Conservation (phyloP, 768 basidiomycete species). For the Boletellus emodensis region DNA sequence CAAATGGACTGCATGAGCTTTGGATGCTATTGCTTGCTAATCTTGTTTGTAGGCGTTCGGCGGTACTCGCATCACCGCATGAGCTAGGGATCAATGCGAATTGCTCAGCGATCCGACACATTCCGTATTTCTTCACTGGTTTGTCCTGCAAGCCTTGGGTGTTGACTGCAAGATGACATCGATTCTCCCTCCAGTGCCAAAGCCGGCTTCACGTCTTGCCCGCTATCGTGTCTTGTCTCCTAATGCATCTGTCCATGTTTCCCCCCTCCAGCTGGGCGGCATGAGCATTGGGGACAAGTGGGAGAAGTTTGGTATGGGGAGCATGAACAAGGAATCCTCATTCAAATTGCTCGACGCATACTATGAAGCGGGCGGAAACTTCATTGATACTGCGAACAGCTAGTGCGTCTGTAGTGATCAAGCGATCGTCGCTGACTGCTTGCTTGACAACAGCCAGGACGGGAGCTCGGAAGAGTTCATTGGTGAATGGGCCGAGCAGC, state of each 20-base stretch:
- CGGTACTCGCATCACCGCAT: neutral
- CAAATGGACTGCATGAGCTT: conserved; percentile 12
- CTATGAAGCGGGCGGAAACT: conserved; percentile 45
- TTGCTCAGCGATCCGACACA: neutral
- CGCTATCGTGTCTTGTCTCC: conserved; percentile 40
- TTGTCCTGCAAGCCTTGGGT: neutral
- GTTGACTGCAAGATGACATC: neutral
- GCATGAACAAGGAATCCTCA: conserved; percentile 39
- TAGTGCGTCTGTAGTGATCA: conserved; percentile 31
- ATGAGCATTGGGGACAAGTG: conserved; percentile 49
- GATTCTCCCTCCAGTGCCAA: conserved; percentile 12
- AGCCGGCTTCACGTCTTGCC: conserved; percentile 34
- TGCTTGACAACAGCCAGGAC: conserved; percentile 29
- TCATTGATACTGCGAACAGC: conserved; percentile 45
- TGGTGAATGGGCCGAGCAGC: conserved; percentile 44
- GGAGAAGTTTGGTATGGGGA: conserved; percentile 35
- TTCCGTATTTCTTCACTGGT: neutral
- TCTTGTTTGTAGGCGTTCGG: too few relatives aligned
- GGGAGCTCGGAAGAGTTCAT: conserved; percentile 42
- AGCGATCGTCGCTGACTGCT: neutral
- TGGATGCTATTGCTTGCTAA: too few relatives aligned
- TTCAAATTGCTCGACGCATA: conserved; percentile 47
- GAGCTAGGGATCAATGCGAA: too few relatives aligned
- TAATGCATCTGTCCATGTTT: conserved; percentile 43
- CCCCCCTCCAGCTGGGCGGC: conserved; percentile 45